Base-by-base conservation (phyloP, 1,139 yeast species). In the Suhomyces ambrosiae region DNA sequence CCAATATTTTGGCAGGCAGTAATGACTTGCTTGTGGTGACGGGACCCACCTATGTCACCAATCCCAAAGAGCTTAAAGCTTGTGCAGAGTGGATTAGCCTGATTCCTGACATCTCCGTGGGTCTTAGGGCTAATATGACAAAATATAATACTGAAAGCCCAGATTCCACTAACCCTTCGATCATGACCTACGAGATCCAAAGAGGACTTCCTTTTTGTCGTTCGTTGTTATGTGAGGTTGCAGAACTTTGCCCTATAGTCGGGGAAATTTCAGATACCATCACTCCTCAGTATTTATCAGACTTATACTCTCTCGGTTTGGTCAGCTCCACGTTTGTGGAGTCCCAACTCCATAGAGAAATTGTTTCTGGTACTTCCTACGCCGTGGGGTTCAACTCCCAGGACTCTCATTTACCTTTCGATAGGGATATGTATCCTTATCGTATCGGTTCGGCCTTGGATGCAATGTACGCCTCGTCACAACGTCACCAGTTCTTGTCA, bases 241-340 rank as follows among this genome's bases (percentile, higher is more conserved):
- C 68, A 5, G 58, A 52, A 40, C 54, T 49, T 34, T 61, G 64
- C 46, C 73, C 74, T 1, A 44, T 74, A 6, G 68, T 66, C 2
- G 74, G 74, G 3, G 65, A 63, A 37, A 50, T 66, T n/a, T 56
- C 68, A 5, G 76, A 71, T 45, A 69, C 75, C 1, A 57, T 73
- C 25, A 62, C 74, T 8, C 76, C 76, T 2, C 77, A 72, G 37
- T 74, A 69, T 52, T 60, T 68, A 32, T 60, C 71, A 1, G 80
- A 74, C 46, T 54, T 72, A 36, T 71, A 59, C 47, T 53, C 70
- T 40, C 45, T 70, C 21, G 73, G 72, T 0, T 41, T 69, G 26
- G 63, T 71, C 3, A 61, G 66, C 33, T 54, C 71, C 3, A 49
- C 63, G 0, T 53, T 65, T 38, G 45, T 60, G 15, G 78, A 73